A percentile compares a stretch with the other conserved stretches of the same genome.
These are phyloP conservation scores for Collybiopsis luxurians DNA, from an alignment of 768 basidiomycete genomes.

Conservation along the genomic window DNA sequence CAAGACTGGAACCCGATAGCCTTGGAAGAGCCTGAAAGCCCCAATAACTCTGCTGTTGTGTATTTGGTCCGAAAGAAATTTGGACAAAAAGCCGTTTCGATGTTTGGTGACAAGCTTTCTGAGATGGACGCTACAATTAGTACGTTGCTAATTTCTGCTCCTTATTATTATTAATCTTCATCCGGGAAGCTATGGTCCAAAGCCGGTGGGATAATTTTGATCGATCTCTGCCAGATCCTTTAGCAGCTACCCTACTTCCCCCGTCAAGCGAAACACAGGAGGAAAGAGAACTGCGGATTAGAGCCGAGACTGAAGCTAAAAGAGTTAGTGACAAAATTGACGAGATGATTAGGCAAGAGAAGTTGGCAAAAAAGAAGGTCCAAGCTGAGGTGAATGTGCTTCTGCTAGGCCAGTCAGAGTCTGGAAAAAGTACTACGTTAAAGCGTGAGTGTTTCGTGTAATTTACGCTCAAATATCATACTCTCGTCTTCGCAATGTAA, in stretches of 20 bases:
- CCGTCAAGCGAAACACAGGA: conserved; percentile 69
- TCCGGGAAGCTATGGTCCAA: conserved; percentile 32
- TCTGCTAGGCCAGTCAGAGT: conserved; percentile 85
- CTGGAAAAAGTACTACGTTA: conserved; percentile 84
- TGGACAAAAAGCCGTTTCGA: too few species aligned
- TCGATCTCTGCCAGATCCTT: conserved; percentile 62
- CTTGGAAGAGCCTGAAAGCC: too few species aligned
- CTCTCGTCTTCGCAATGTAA: conserved; percentile 2
- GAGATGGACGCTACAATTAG: too few species aligned
- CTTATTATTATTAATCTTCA: too few species aligned
- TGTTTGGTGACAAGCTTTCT: too few species aligned
- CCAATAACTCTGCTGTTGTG: too few species aligned
- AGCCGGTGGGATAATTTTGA: conserved; percentile 28
- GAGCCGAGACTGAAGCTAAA: conserved; percentile 68
- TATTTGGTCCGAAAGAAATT: too few species aligned
- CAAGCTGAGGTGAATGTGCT: conserved; percentile 72
- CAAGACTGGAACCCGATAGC: too few species aligned
- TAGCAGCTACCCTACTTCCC: conserved; percentile 63
- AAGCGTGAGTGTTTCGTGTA: conserved; percentile 63
- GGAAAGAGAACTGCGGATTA: conserved; percentile 63
- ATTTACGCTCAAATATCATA: not conserved
- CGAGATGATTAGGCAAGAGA: conserved; percentile 69
- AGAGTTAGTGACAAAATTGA: conserved; percentile 77
- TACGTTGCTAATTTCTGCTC: too few species aligned
- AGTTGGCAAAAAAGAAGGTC: conserved; percentile 53